Conservation (phyloP, 2,329 filamentous ascomycete species). For the Aspergillus pseudotamarii region DNA sequence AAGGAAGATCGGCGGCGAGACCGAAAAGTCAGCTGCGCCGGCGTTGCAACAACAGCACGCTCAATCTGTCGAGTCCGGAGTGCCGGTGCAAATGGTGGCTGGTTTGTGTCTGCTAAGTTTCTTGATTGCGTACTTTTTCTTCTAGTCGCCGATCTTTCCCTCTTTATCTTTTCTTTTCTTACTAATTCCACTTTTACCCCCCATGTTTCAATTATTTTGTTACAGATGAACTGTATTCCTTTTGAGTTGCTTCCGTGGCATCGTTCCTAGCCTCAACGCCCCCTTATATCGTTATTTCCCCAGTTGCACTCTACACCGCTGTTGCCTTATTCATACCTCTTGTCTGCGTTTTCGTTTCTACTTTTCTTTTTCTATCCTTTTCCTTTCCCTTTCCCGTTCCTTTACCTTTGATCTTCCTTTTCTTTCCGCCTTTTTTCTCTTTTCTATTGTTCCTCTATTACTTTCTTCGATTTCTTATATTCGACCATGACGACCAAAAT, state of each 20-base stretch:
- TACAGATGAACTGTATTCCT: conserved; percentile 25
- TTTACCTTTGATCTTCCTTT: conserved; percentile 18
- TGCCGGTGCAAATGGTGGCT: conserved; percentile 84
- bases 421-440: conserved; percentile 18
- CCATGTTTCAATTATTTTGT: conserved; percentile 25
- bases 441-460: conserved; percentile 19
- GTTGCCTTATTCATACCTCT: conserved; percentile 3
- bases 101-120: conserved; percentile 86
- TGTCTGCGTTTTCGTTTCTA: conserved; percentile 9
- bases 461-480: conserved; percentile 20
- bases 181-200: conserved; percentile 27
- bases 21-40: conserved; percentile 53
- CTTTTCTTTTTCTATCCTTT: conserved; percentile 21
- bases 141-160: conserved; percentile 57
- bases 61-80: conserved; percentile 66
- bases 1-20: conserved; percentile 67
- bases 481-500: conserved; percentile 15
- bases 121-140: conserved; percentile 93
- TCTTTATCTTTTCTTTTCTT: conserved; percentile 21
- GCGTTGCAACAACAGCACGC: conserved; percentile 59
- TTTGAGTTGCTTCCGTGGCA: conserved; percentile 29
- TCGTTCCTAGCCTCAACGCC: conserved; percentile 30
- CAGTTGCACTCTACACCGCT: not conserved
- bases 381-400: conserved; percentile 6
- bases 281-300: conserved; percentile 13